Base-by-base conservation (phyloP, 306 rosid genomes). In the Bauhinia variegata region DNA sequence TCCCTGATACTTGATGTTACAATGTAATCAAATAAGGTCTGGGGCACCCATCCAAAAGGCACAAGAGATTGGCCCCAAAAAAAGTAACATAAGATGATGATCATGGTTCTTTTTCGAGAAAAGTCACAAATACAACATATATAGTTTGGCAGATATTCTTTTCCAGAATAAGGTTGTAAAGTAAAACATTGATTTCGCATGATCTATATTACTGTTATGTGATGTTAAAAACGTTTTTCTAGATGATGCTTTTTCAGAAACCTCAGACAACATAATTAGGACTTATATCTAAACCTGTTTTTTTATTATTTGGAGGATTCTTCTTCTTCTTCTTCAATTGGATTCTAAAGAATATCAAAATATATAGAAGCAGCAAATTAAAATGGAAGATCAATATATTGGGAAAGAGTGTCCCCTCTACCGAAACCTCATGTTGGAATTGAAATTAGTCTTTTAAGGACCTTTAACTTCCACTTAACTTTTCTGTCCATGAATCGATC, bases 401-500 rank as follows among this genome's bases (percentile, higher is more conserved):
- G 64, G 75, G 48, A 33, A 59, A 73, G 54, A 14, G 16, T 86
- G 96, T 86, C 65, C 73, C 88, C 88, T 47, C 7, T n/a, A 5
- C 16, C 55, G 78, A 76, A 75, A 86, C 93, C 89, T 72, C 41
- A 5, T 83, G 89, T 74, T 89, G 68, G 84, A 79, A 19, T 48
- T 68, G 55, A 74, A 54, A 53, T 47, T 44, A 65, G 9, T 86
- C n/a, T n/a, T n/a, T 65, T 39, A 46, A 1, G 54, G 39, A 60
- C 78, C 66, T 44, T 12, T 51, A 59, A 16, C 52, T 68, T 30
- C 34, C 53, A 57, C 71, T 68, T 64, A 50, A 49, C 30, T 37
- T 18, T 41, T 67, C n/a, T 53, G 68, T 46, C 55, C 10, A 6
- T 30, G 13, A 15, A n/a, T n/a, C n/a, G n/a, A 14, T 63, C 6